Base-by-base conservation (phyloP, 768 basidiomycete species). In the Panaeolus papilionaceus region DNA sequence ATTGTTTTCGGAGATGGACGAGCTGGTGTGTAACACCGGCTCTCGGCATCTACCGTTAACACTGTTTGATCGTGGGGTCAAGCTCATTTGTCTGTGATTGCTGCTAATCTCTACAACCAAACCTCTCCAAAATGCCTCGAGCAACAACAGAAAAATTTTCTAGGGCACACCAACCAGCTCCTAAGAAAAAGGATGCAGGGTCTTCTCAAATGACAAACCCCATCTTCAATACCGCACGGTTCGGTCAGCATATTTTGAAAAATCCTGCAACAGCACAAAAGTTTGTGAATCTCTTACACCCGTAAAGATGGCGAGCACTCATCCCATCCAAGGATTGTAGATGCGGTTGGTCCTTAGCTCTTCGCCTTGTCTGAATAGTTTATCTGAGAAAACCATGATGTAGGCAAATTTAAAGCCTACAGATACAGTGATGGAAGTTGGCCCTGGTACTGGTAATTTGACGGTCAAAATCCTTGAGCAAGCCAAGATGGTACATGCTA, bases 211-310 rank as follows among this genome's bases (percentile, higher is more conserved):
- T 80, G 70, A 87, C 89, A n/a, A 95, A 95, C 74, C 95, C 95
- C 0, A 91, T 96, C 67, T 96, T 95, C 84, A 96, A 98, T 75
- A 98, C 96, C 3, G 93, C 94, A 75, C 86, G 93, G 71, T 98
- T 98, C 72, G 97, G 98, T 23, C 97, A 99, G 78, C 97, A 99
- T 81, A 99, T 99, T 71, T 85, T 99, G 68, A 98, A 97, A 80
- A 99, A 95, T 78, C 92, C 94, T 4, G 86, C 89, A 67, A 92
- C 95, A 39, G 95, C 95, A 5, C 94, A 97, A 83, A 91, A 89
- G 95, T 97, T 74, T 68, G 85, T 79, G 67, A 67, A 28, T 40
- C 44, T 68, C 23, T 28, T 64, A 7, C 45, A 23, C 28, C 9
- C 38, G 23, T 62, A 40, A 44, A 47, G 11, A 63, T 64, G 44